Evolutionary conservation across 306 rosid species (phyloP), one percentile per base, ranked within the genome.

Genomic region (Casuarina glauca): DNA sequence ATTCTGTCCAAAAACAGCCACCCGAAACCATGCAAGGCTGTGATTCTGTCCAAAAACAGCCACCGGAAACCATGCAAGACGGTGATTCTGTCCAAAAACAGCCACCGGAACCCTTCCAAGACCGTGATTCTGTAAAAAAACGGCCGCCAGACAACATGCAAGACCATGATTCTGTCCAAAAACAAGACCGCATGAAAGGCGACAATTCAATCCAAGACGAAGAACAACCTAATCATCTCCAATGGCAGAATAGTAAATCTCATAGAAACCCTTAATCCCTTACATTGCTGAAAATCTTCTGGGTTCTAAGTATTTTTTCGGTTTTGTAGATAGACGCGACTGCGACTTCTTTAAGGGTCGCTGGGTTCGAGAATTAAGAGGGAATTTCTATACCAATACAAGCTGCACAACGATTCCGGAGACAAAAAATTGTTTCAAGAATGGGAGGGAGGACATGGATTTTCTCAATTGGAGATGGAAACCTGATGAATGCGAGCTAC

Each of bases 391-490:
- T 73, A 93, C 87, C 5, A 91, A 95, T 77, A 87, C 88, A 69
- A 93, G 96, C 72, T 95, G 99, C 79, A 35, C 48, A 0, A 78
- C 88, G 8, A 95, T 95, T 61, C 97, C 97, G 0, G 93, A 91
- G 0, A 85, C 93, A 9, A 91, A 93, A 80, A 90, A 95, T 70
- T 95, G 99, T 75, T 93, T 95, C 80, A 87, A 78, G 45, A 77
- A 93, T 1, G 99, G 99, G 5, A 89, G 99, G 75, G 55, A 2
- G 58, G 96, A 95, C 70, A 67, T 0, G 42, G 93, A 82, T 81
- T 95, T 89, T 67, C 88, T 95, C n/a, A 86, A 89, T 49, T 95
- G 99, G 99, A 89, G 80, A 90, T 93, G 99, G 97, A 93, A 87
- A 78, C 97, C 97, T 2, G 62, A 91, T 0, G 46, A 87, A 5